Base-by-base conservation (phyloP, 2,329 filamentous ascomycete species). In the Scorias spongiosa region DNA sequence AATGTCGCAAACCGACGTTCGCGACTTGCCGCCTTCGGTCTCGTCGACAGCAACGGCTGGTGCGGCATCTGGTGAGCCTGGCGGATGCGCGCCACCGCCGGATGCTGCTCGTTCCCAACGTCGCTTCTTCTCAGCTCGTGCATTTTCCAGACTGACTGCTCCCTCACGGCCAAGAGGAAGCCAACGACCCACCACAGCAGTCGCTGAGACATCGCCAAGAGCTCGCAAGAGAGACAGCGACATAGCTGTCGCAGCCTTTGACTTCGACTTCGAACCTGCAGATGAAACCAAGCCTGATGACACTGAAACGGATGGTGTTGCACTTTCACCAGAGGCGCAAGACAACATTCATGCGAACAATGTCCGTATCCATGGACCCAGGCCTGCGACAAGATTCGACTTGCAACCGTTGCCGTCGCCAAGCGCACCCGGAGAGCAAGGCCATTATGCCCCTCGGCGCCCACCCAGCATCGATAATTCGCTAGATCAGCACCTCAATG, bases 191-290 rank as follows among this genome's bases (percentile, higher is more conserved):
- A 26, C 20, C 20, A 26, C 20, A 26, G 20, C 20, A 3, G 20
- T 26, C 7, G 20, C 20, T 4, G 20, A 26, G 20, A 26, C 20
- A 7, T 26, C 20, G 20, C 20, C 20, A 26, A 26, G 20, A 26
- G 20, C 20, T 26, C 20, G 7, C 20, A 26, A 26, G 20, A 26
- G 20, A 26, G 20, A 26, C 20, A 26, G 20, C 20, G 20, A 26
- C 20, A 26, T 26, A 26, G 20, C 42, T 20, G 11, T 20, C 42
- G 9, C 44, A 47, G 28, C 29, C 39, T 43, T 38, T 40, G 41
- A 46, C 37, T 29, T 43, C 29, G 32, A 44, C 20, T 26, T 26
- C 7, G 20, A 26, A 26, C 20, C 20, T 3, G 3, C 20, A 26
- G 20, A 26, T 7, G 20, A 26, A 3, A 7, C 20, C 20, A 26